Conservation (phyloP, 2,329 filamentous ascomycete genomes). For the Corinectria fuckeliana region DNA sequence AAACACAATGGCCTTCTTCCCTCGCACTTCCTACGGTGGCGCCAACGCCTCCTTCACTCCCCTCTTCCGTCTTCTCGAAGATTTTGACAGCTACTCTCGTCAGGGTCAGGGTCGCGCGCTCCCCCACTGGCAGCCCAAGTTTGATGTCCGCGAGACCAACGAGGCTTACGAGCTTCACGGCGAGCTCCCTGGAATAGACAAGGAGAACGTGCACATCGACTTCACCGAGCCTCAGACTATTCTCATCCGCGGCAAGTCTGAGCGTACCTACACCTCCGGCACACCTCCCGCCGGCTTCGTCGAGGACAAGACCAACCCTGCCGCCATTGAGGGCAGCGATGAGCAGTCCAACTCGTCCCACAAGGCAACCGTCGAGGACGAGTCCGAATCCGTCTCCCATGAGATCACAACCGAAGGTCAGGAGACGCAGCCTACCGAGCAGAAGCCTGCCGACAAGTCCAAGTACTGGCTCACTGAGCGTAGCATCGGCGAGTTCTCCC, state of each 20-base stretch:
- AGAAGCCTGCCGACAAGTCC: slow-evolving; percentile 48
- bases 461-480: slow-evolving; percentile 78
- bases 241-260: slow-evolving; percentile 71
- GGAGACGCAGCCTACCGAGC: slow-evolving; percentile 34
- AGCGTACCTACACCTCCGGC: slow-evolving; percentile 66
- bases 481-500: slow-evolving; percentile 69
- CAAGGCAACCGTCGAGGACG: slow-evolving; percentile 72
- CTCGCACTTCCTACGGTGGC: slow-evolving; percentile 56
- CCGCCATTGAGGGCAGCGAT: slow-evolving; percentile 50
- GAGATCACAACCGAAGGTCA: slow-evolving; percentile 25
- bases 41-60: slow-evolving; percentile 61
- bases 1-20: slow-evolving; percentile 66
- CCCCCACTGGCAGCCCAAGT: slow-evolving; percentile 74
- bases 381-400: slow-evolving; percentile 44
- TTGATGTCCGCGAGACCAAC: slow-evolving; percentile 76
- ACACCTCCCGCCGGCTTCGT: slow-evolving; percentile 55
- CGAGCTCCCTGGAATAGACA: slow-evolving; percentile 77
- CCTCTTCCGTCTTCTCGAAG: slow-evolving; percentile 69
- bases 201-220: slow-evolving; percentile 77
- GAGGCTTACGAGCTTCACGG: slow-evolving; percentile 78
- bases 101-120: slow-evolving; percentile 44
- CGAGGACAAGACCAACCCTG: slow-evolving; percentile 49
- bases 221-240: slow-evolving; percentile 80
- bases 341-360: slow-evolving; percentile 52
- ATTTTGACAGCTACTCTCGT: slow-evolving; percentile 64